A percentile compares a stretch with the other conserved stretches of the same genome.
phyloP scores from a whole-genome alignment of 305 asterid genomes.

The Andrographis paniculata region DNA sequence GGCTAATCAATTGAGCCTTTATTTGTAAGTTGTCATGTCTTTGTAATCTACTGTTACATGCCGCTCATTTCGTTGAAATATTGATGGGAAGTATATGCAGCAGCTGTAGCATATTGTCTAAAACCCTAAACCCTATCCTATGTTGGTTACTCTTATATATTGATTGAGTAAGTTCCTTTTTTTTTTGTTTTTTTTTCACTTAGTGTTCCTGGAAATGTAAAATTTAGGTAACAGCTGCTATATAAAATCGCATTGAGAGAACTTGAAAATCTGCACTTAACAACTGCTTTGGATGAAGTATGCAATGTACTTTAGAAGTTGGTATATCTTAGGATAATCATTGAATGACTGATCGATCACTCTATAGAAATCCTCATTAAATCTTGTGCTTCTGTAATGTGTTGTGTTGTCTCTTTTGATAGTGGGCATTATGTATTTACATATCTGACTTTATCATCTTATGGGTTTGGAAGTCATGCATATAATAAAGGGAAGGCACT shows the following conservation, averaged over 20 bases:
- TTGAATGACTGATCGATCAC: neutral
- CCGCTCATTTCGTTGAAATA: neutral
- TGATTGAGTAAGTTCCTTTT: too few relatives aligned
- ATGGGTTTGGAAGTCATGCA: slow-evolving; percentile 64
- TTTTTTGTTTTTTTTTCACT: too few relatives aligned
- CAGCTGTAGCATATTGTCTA: slow-evolving; percentile 1
- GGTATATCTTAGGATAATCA: slow-evolving; percentile 1
- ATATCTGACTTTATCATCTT: slow-evolving; percentile 23
- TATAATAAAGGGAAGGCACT: slow-evolving; percentile 88
- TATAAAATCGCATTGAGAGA: too few relatives aligned
- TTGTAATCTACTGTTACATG: neutral
- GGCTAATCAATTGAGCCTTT: slow-evolving; percentile 76
- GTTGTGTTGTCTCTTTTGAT: slow-evolving; percentile 11
- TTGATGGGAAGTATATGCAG: neutral
- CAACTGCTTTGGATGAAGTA: too few relatives aligned
- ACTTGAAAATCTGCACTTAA: too few relatives aligned
- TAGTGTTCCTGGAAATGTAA: too few relatives aligned
- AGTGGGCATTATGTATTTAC: slow-evolving; percentile 13
- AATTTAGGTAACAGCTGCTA: too few relatives aligned
- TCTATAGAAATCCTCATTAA: neutral
- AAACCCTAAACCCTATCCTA: neutral
- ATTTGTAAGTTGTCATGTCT: slow-evolving; percentile 60
- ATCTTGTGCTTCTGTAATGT: slow-evolving; percentile 10
- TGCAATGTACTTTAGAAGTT: slow-evolving; percentile 4
- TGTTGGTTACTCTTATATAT: too few relatives aligned